phyloP scores from a whole-genome alignment of 306 rosid genomes.

The cucumber (Cucumis sativus) region Cucumber_9930_V3 NC_026656.2:920501-921000 shows the following conservation, averaged over 20 bases:
- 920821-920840: conserved; percentile 81
- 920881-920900: conserved; percentile 39
- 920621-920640: conserved; percentile 75
- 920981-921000: conserved; percentile 80
- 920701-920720: conserved; percentile 72
- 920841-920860: conserved; percentile 65
- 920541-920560: conserved; percentile 70
- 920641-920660: conserved; percentile 94
- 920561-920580: conserved; percentile 54
- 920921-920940: conserved; percentile 82
- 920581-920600: conserved; percentile 47
- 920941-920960: conserved; percentile 66
- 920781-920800: conserved; percentile 41
- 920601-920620: conserved; percentile 74
- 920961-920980: conserved; percentile 80
- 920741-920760: conserved; percentile 70
- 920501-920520: conserved; percentile 69
- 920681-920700: conserved; percentile 91
- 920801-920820: conserved; percentile 27
- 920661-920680: conserved; percentile 94
- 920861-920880: conserved; percentile 24
- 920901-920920: conserved; percentile 82
- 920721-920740: conserved; percentile 92
- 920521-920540: conserved; percentile 91
- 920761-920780: conserved; percentile 55